Evolutionary conservation across 1,139 yeast genomes (phyloP).

Genomic region (Pichia sp.): DNA sequence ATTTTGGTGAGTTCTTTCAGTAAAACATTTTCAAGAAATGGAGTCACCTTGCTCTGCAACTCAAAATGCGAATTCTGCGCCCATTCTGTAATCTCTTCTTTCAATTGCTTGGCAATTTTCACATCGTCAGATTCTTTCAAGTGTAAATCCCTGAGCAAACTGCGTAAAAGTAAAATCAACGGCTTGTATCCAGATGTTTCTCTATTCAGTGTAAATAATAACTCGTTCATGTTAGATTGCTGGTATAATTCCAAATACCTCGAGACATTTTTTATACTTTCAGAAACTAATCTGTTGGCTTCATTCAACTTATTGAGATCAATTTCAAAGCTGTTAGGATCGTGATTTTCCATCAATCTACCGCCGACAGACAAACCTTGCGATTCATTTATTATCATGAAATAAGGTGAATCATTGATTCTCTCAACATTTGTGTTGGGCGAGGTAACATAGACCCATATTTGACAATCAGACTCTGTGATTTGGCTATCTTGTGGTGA

Average conservation of each 20-base stretch:
- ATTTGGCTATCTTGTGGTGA: slow-evolving; percentile 8
- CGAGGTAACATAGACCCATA: slow-evolving; percentile 27
- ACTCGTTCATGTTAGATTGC: slow-evolving; percentile 26
- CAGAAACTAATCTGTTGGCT: slow-evolving; percentile 27
- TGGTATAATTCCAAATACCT: slow-evolving; percentile 25
- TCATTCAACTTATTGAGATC: slow-evolving; percentile 25
- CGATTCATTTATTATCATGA: slow-evolving; percentile 19
- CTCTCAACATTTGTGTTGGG: slow-evolving; percentile 21
- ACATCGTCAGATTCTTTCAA: slow-evolving; percentile 8
- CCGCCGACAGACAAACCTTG: slow-evolving; percentile 17
- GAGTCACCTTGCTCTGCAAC: slow-evolving; percentile 30
- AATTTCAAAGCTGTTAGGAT: slow-evolving; percentile 18
- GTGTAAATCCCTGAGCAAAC: slow-evolving; percentile 25
- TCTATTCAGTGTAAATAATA: slow-evolving; percentile 25
- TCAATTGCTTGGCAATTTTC: slow-evolving; percentile 15
- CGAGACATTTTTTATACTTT: slow-evolving; percentile 26
- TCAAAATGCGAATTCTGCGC: slow-evolving; percentile 32
- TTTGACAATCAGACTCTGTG: slow-evolving; percentile 23
- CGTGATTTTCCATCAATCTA: slow-evolving; percentile 7
- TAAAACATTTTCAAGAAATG: slow-evolving; percentile 27
- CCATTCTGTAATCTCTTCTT: slow-evolving; percentile 28
- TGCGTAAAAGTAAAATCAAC: slow-evolving; percentile 20
- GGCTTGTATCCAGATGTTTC: slow-evolving; percentile 31
- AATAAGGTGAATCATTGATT: slow-evolving; percentile 23
- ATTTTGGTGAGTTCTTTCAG: slow-evolving; percentile 27